Conservation (phyloP, 768 basidiomycete genomes). For the Lactarius akahatsu region DNA sequence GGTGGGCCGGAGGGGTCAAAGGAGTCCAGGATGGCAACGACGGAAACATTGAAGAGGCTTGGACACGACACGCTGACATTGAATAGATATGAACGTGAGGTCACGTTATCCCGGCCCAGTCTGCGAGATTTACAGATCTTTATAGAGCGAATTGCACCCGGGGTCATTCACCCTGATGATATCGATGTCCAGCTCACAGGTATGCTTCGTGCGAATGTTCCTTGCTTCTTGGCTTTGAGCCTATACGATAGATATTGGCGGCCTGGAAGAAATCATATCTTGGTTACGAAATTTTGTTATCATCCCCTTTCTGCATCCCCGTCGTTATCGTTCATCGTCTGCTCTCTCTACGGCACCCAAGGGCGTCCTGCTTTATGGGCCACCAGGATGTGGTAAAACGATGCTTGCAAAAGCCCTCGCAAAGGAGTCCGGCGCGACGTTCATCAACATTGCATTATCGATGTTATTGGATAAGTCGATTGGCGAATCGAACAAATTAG, state of each 20-base stretch:
- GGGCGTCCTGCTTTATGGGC: constrained; percentile 93
- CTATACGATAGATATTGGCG: constrained; percentile 71
- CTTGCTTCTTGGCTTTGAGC: neutral
- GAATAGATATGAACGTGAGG: constrained; percentile 87
- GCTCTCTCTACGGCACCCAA: constrained; percentile 88
- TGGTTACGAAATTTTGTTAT: constrained; percentile 94
- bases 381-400: constrained; percentile 98
- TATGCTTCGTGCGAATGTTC: constrained; percentile 35
- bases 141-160: constrained; percentile 81
- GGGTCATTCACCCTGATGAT: constrained; percentile 90
- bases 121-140: constrained; percentile 15
- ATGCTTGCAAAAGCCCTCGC: constrained; percentile 98
- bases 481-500: constrained; percentile 92
- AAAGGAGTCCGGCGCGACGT: constrained; percentile 95
- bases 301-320: constrained; percentile 87
- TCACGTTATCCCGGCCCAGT: neutral
- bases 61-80: constrained; percentile 74
- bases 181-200: constrained; percentile 75
- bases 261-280: constrained; percentile 87
- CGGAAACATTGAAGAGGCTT: constrained; percentile 68
- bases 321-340: constrained; percentile 81
- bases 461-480: constrained; percentile 81
- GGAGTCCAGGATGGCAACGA: constrained; percentile 30
- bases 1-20: too few species aligned
- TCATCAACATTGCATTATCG: constrained; percentile 83